Conservation (phyloP, 2,329 filamentous ascomycete genomes). For the Thelonectria rubi region DNA sequence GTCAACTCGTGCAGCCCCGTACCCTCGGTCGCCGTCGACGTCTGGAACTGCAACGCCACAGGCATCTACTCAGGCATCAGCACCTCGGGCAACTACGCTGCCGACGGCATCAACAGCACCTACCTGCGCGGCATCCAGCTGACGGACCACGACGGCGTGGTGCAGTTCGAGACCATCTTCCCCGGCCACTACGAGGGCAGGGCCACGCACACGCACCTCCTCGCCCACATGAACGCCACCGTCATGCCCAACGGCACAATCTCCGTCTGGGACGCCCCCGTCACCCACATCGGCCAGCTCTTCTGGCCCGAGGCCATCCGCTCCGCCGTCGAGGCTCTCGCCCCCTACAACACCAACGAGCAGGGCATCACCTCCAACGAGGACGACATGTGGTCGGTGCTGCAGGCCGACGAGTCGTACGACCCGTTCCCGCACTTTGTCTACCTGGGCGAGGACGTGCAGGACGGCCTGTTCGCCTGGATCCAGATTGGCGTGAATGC, state of each 20-base stretch:
- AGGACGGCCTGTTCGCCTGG: slow-evolving; percentile 64
- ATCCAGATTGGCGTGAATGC: slow-evolving; percentile 60
- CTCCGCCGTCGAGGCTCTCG: slow-evolving; percentile 53
- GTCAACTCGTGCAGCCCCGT: slow-evolving; percentile 53
- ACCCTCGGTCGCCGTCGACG: slow-evolving; percentile 51
- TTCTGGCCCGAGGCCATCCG: slow-evolving; percentile 67
- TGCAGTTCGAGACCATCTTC: slow-evolving; percentile 53
- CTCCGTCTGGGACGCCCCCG: slow-evolving; percentile 34
- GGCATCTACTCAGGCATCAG: slow-evolving; percentile 56
- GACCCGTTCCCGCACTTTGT: slow-evolving; percentile 68
- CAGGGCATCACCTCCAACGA: slow-evolving; percentile 57
- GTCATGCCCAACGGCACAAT: slow-evolving; percentile 57
- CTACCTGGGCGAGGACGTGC: slow-evolving; percentile 60
- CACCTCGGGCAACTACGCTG: slow-evolving; percentile 48
- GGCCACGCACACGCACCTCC: slow-evolving; percentile 52
- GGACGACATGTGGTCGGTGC: slow-evolving; percentile 52
- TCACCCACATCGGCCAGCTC: slow-evolving; percentile 70
- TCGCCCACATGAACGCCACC: slow-evolving; percentile 48
- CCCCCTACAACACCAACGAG: slow-evolving; percentile 56
- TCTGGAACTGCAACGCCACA: slow-evolving; percentile 57
- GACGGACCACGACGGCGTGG: slow-evolving; percentile 52
- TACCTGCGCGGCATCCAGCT: slow-evolving; percentile 53
- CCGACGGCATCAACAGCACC: slow-evolving; percentile 46
- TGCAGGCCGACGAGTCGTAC: slow-evolving; percentile 54
- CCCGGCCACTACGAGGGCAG: slow-evolving; percentile 55